Evolutionary conservation across 192 early-diverging fungal species (phyloP), one percentile per base, ranked within the genome.

Genomic region (Coemansia sp.): DNA sequence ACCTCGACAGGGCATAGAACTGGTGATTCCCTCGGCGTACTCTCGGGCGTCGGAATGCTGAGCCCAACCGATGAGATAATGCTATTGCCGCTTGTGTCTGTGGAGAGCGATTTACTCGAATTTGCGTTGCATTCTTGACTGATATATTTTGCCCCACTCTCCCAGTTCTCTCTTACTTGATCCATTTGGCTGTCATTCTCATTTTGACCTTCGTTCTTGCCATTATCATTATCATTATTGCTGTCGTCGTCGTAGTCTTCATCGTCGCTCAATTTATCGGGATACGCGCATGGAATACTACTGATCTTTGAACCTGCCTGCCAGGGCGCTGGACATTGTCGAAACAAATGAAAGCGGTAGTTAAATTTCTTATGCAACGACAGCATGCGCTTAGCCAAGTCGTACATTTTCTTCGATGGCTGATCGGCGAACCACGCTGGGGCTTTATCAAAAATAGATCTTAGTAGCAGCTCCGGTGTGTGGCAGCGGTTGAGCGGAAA

Each of bases 301-400:
- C n/a, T n/a, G n/a, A n/a, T n/a, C n/a, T n/a, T n/a, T n/a, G n/a
- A n/a, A 11, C 35, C 22, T 2, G 3, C 28, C 52, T 77, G 74
- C 75, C 71, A 74, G 29, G 70, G 55, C 3, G 77, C 78, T 4
- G 78, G 75, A 22, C 80, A 82, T 29, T 56, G 38, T 33, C 55
- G 49, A 18, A 71, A 78, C 35, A 82, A 42, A 27, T 78, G 68
- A 22, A 61, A 45, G 13, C 63, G 54, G 42, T 59, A 76, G 32
- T 72, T 68, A 30, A 77, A 80, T 26, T 50, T 54, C 15, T 40
- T 26, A 43, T 79, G 68, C 26, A 69, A 50, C 26, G 54, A 46
- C 22, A 78, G 61, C 80, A 82, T 78, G 14, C 66, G 46, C 9
- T 32, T 32, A 8, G 66, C 66, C 36, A 80, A 44, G 3, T 8